A percentile compares a stretch with the other conserved stretches of the same genome.
These are phyloP conservation scores for Aurinia saxatilis DNA, from an alignment of 345 rosid species.

Conservation along the genomic window DNA sequence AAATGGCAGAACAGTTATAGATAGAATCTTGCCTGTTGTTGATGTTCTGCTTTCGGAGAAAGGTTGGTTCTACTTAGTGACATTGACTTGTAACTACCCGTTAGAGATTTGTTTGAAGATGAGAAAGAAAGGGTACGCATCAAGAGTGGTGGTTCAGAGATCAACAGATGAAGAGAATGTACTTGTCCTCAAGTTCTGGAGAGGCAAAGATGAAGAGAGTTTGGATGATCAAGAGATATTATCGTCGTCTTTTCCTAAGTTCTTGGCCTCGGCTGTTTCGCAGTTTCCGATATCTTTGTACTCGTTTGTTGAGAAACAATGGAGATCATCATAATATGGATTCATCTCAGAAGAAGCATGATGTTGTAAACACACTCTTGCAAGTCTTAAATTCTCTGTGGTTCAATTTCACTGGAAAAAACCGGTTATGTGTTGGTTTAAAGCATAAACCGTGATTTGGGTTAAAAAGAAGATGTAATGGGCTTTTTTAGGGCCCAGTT, in stretches of 20 bases:
- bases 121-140: slow-evolving; percentile 63
- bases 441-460: no score
- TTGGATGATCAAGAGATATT: no score
- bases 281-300: slow-evolving; percentile 19
- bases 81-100: slow-evolving; percentile 48
- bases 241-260: no score
- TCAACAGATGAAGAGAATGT: slow-evolving; percentile 74
- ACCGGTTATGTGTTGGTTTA: background rate
- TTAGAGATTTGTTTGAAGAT: slow-evolving; percentile 54
- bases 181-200: slow-evolving; percentile 59
- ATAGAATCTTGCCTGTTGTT: slow-evolving; percentile 54
- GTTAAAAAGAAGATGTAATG: background rate
- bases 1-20: slow-evolving; percentile 54
- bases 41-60: slow-evolving; percentile 50
- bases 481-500: background rate
- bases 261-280: background rate
- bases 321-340: background rate
- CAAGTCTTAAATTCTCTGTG: background rate
- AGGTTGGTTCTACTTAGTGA: slow-evolving; percentile 85
- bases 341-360: background rate
- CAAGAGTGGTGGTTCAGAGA: slow-evolving; percentile 67
- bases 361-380: background rate
- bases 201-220: slow-evolving; percentile 9
- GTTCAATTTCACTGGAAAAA: background rate
- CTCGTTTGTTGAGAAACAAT: slow-evolving; percentile 13